Base-by-base conservation (phyloP, 768 basidiomycete species). In the Galerina sulciceps region DNA sequence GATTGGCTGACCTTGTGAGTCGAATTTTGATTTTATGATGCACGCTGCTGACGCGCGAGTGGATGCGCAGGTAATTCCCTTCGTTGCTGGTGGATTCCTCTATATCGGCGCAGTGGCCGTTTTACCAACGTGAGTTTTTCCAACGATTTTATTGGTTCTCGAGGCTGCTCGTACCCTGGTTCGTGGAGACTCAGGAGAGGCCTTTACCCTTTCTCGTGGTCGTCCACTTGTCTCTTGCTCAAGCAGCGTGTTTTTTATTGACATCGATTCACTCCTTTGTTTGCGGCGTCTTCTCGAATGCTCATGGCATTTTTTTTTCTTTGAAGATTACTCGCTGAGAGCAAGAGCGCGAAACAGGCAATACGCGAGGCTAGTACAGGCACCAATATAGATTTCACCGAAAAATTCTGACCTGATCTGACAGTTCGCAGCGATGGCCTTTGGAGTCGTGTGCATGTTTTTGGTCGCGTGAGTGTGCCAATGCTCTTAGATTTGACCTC, bases 31-130 rank as follows among this genome's bases (percentile, higher is more conserved):
- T 42, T 34, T 36, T 34, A 52, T 23, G 38, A 58, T 60, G 55
- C 60, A 63, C 54, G 62, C 61, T 63, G 60, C 65, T 63, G 50
- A 67, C 64, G 14, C 26, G 46, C 46, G 41, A 53, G 54, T 61
- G 38, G 18, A 36, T 61, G 22, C 55, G 59, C 63, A 93, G 91
- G 91, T 94, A 45, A 93, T 94, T 62, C 91, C 92, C 14, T 93
- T 92, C 69, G 92, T 93, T 44, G 92, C 93, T 35, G 93, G 93
- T 62, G 93, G 93, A 15, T 97, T 96, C 77, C 77, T 96, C 67
- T 96, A 95, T 75, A 95, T 96, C 69, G 94, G 93, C 23, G 91
- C 92, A 31, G 94, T 96, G 56, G 93, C 93, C 47, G 93, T 95
- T 59, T 77, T 95, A 59, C 94, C 94, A 65, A 92, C 90, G 91